These are phyloP conservation scores for Triticum aestivum DNA, from an alignment of 176 grass and related monocot species.

Conservation along the genomic window DNA sequence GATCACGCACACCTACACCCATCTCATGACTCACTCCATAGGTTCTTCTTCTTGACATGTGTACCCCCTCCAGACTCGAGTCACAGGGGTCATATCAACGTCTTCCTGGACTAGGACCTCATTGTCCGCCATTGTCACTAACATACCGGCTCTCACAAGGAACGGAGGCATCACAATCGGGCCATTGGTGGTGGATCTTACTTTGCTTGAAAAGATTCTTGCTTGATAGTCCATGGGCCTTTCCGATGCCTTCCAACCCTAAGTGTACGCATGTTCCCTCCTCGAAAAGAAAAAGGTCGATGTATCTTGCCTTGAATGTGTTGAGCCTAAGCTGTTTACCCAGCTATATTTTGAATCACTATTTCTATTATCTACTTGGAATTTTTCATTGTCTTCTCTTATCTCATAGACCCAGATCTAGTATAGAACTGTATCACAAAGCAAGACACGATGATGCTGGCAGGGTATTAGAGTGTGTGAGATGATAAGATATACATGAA, in stretches of 20 bases:
- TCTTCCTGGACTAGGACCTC: too few relatives aligned
- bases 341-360: background rate
- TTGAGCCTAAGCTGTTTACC: background rate
- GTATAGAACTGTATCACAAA: background rate
- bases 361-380: background rate
- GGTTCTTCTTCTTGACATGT: too few relatives aligned
- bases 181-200: too few relatives aligned
- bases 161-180: too few relatives aligned
- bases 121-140: too few relatives aligned
- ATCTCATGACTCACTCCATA: too few relatives aligned
- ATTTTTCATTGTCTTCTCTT: background rate
- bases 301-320: background rate
- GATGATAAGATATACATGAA: background rate
- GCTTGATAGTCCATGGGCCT: too few relatives aligned
- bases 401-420: background rate
- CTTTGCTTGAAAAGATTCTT: too few relatives aligned
- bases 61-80: too few relatives aligned
- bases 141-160: too few relatives aligned
- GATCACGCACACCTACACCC: too few relatives aligned
- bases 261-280: background rate
- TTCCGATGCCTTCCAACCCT: background rate
- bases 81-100: rapidly evolving
- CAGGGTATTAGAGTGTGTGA: background rate
- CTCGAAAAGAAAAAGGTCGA: background rate
- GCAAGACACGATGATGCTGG: background rate